Conservation (phyloP, 2,329 filamentous ascomycete genomes). For the Penicillium digitatum region DNA sequence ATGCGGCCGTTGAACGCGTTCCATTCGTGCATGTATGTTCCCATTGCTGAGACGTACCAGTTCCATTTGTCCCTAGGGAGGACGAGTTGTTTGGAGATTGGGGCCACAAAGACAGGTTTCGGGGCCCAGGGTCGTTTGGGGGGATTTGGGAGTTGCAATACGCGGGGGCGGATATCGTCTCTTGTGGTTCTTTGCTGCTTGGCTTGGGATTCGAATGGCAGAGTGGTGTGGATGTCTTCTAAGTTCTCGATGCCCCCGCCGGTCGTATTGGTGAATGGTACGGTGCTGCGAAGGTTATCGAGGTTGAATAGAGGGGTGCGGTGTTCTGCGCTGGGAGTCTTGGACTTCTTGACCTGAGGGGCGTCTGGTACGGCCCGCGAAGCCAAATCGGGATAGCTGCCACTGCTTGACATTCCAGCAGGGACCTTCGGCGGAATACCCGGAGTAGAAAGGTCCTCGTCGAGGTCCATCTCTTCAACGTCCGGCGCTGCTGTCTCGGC, state of each 20-base stretch:
- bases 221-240: constrained; percentile 49
- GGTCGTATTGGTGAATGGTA: constrained; percentile 48
- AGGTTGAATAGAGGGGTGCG: constrained; percentile 42
- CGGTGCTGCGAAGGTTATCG: constrained; percentile 48
- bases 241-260: constrained; percentile 51
- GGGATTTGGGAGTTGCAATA: constrained; percentile 49
- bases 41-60: constrained; percentile 52
- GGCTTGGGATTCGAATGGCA: constrained; percentile 58
- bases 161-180: constrained; percentile 34
- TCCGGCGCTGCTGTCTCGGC: constrained; percentile 17
- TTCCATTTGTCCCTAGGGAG: constrained; percentile 49
- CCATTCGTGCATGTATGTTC: constrained; percentile 55
- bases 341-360: constrained; percentile 12
- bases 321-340: constrained; percentile 11
- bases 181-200: constrained; percentile 42
- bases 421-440: constrained; percentile 4
- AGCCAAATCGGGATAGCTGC: constrained; percentile 19
- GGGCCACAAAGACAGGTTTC: constrained; percentile 12
- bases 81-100: constrained; percentile 32
- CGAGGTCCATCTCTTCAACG: constrained; percentile 47
- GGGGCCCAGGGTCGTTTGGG: constrained; percentile 49
- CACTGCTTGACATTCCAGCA: constrained; percentile 2
- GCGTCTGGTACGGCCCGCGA: constrained; percentile 11
- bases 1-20: constrained; percentile 53
- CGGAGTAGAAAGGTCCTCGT: constrained; percentile 33